phyloP scores from a whole-genome alignment of 1,284 basidiomycete genomes.

The Tilletia indica region DNA sequence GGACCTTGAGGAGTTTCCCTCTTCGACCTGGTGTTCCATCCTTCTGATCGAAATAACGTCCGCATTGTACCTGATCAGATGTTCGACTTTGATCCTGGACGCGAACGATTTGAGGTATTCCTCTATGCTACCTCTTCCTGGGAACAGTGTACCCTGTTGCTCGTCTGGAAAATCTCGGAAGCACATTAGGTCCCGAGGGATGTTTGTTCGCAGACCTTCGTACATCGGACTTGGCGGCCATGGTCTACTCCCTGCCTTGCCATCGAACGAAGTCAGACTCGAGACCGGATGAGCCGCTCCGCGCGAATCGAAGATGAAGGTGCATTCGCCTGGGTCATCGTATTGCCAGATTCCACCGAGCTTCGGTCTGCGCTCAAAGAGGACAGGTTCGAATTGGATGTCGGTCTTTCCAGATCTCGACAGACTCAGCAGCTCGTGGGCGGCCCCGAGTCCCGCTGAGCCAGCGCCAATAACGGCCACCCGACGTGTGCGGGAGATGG shows the following conservation, averaged over 20 bases:
- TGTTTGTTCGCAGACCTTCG: conserved; percentile 51
- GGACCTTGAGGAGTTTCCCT: not conserved
- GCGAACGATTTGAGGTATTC: conserved; percentile 58
- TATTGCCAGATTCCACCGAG: conserved; percentile 44
- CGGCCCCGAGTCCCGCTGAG: conserved; percentile 57
- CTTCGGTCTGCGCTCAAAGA: conserved; percentile 37
- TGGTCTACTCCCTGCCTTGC: not conserved
- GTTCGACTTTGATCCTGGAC: conserved; percentile 3
- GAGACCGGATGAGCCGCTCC: conserved; percentile 26
- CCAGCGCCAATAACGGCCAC: conserved; percentile 59
- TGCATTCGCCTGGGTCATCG: conserved; percentile 36
- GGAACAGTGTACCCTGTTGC: conserved; percentile 24
- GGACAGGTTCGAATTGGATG: conserved; percentile 18
- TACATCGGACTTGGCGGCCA: conserved; percentile 46
- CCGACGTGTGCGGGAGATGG: not conserved
- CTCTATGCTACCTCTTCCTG: conserved; percentile 39
- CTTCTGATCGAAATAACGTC: conserved; percentile 38
- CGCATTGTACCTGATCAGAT: conserved; percentile 47
- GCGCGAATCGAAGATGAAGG: conserved; percentile 46
- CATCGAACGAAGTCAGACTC: not conserved
- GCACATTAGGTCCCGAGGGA: conserved; percentile 54
- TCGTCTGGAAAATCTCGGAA: conserved; percentile 45
- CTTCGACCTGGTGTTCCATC: not conserved
- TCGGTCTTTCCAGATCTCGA: conserved; percentile 37
- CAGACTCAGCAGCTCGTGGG: conserved; percentile 53